These are phyloP conservation scores for Helotiales sp. DNA, from an alignment of 2,329 filamentous ascomycete species.

Conservation along the genomic window DNA sequence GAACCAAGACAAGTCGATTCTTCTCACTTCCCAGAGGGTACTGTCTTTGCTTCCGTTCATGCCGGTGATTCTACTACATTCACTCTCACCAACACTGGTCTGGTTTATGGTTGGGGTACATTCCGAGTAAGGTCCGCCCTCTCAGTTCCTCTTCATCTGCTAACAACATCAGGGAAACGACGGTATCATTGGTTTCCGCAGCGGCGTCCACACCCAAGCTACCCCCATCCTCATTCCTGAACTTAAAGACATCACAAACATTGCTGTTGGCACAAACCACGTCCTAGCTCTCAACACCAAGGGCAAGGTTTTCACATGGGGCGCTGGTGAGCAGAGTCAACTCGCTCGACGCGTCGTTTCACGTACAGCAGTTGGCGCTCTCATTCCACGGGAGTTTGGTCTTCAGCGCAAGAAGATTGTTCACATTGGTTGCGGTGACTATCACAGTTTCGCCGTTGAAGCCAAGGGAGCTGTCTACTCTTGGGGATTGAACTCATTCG, in stretches of 20 bases:
- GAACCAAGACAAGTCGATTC: slow-evolving; percentile 67
- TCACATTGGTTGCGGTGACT: slow-evolving; percentile 65
- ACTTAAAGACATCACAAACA: slow-evolving; percentile 58
- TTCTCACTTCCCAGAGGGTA: slow-evolving; percentile 63
- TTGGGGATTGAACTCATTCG: slow-evolving; percentile 89
- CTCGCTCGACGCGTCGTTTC: slow-evolving; percentile 56
- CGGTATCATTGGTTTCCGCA: slow-evolving; percentile 62
- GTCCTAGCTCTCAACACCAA: slow-evolving; percentile 62
- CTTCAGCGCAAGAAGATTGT: slow-evolving; percentile 38
- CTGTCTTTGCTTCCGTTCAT: slow-evolving; percentile 68
- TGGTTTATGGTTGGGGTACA: slow-evolving; percentile 83
- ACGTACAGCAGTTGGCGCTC: slow-evolving; percentile 35
- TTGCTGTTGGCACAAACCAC: slow-evolving; percentile 63
- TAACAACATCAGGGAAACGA: slow-evolving; percentile 58
- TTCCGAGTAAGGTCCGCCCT: slow-evolving; percentile 63
- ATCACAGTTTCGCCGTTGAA: slow-evolving; percentile 80
- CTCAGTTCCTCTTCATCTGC: slow-evolving; percentile 10
- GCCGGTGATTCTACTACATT: slow-evolving; percentile 79
- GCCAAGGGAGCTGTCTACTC: slow-evolving; percentile 73
- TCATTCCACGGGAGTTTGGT: slow-evolving; percentile 43
- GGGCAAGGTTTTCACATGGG: slow-evolving; percentile 67
- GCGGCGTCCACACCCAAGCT: slow-evolving; percentile 35
- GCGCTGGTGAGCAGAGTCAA: slow-evolving; percentile 70
- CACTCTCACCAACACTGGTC: slow-evolving; percentile 74
- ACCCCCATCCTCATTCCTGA: slow-evolving; percentile 58